These are phyloP conservation scores for Ustilago trichophora DNA, from an alignment of 1,284 basidiomycete species.

Conservation along the genomic window DNA sequence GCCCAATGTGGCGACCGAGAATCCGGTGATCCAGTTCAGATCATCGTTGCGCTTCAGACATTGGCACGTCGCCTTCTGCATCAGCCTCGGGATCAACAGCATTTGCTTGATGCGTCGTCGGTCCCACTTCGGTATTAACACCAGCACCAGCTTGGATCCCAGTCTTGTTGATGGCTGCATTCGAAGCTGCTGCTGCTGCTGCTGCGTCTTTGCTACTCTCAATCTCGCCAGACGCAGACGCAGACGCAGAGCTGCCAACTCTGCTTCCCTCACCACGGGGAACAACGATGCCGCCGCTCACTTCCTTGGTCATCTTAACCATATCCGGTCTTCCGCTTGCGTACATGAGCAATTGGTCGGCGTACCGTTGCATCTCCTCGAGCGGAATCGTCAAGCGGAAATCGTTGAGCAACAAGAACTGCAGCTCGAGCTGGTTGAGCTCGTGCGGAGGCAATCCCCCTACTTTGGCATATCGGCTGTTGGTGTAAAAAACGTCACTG, in stretches of 20 bases:
- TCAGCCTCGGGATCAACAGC: slow-evolving; percentile 4
- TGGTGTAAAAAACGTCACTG: slow-evolving; percentile 99
- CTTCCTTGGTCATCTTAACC: slow-evolving; percentile 27
- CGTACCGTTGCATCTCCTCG: slow-evolving; percentile 93
- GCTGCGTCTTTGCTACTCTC: not conserved
- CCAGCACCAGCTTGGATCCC: too few relatives aligned
- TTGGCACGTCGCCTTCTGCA: slow-evolving; percentile 35
- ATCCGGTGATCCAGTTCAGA: too few relatives aligned
- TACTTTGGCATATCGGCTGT: slow-evolving; percentile 97
- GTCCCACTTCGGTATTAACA: too few relatives aligned
- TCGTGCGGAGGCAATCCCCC: slow-evolving; percentile 93
- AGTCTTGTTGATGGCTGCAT: too few relatives aligned
- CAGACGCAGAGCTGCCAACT: not conserved
- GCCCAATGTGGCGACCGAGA: too few relatives aligned
- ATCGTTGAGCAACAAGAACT: slow-evolving; percentile 95
- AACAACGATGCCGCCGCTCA: too few relatives aligned
- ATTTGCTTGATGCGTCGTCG: too few relatives aligned
- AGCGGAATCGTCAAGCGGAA: slow-evolving; percentile 86
- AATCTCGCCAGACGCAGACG: not conserved
- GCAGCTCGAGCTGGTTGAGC: slow-evolving; percentile 94
- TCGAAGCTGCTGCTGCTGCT: not conserved
- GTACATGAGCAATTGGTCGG: slow-evolving; percentile 80
- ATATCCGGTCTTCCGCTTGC: slow-evolving; percentile 44
- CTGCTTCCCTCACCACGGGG: not conserved
- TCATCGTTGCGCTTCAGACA: slow-evolving; percentile 20